Percentiles rank a stretch among this genome's conserved stretches.
phyloP scores from a whole-genome alignment of 495 filamentous ascomycete species.

The Penicillium samsonianum region DNA sequence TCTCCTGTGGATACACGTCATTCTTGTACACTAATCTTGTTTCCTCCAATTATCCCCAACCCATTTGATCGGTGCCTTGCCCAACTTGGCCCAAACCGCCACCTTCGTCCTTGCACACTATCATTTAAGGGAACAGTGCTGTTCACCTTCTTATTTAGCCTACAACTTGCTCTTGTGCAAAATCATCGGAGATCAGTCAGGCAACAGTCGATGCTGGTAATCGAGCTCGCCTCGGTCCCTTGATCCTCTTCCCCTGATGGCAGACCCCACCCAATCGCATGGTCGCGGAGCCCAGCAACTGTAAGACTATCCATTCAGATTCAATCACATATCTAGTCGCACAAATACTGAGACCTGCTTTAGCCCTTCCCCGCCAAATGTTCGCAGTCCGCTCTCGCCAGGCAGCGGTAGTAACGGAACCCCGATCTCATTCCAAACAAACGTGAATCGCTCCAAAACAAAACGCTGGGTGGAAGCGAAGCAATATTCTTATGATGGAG shows the following conservation, averaged over 20 bases:
- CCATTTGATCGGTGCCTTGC: slow-evolving; percentile 27
- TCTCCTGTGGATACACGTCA: slow-evolving; percentile 25
- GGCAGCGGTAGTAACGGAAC: slow-evolving; percentile 29
- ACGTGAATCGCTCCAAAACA: slow-evolving; percentile 88
- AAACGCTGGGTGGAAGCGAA: slow-evolving; percentile 95
- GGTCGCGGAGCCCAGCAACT: slow-evolving; percentile 28
- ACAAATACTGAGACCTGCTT: slow-evolving; percentile 22
- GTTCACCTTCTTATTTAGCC: not conserved
- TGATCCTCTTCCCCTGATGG: slow-evolving; percentile 22
- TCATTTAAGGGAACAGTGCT: not conserved
- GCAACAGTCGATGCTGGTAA: slow-evolving; percentile 24
- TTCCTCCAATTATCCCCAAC: slow-evolving; percentile 5
- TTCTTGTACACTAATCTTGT: slow-evolving; percentile 16
- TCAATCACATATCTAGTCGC: slow-evolving; percentile 6
- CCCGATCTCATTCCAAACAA: slow-evolving; percentile 67
- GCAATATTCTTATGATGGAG: slow-evolving; percentile 83
- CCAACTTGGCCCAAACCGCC: slow-evolving; percentile 17
- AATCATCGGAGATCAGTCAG: slow-evolving; percentile 8
- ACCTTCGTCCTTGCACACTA: slow-evolving; percentile 15
- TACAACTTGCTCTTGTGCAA: not conserved
- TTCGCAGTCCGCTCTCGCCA: slow-evolving; percentile 37
- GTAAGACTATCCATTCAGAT: slow-evolving; percentile 21
- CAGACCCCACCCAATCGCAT: slow-evolving; percentile 26
- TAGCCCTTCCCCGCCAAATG: slow-evolving; percentile 25
- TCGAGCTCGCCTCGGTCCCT: slow-evolving; percentile 9